Base-by-base conservation (phyloP, 2,329 filamentous ascomycete genomes). In the Fusarium sp. region DNA sequence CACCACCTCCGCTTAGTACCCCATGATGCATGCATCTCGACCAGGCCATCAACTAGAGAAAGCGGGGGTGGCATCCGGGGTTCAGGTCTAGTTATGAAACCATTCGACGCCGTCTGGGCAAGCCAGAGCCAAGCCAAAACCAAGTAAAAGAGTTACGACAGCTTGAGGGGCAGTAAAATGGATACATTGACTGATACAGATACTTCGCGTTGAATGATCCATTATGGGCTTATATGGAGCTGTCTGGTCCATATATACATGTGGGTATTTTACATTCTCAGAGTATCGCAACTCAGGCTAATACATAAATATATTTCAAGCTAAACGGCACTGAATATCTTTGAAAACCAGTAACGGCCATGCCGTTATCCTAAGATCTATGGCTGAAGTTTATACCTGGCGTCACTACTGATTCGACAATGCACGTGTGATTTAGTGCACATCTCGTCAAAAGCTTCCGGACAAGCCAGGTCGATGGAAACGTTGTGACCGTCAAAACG, bases 21-120 rank as follows among this genome's bases (percentile, higher is more conserved):
- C 68, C 67, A 71, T 67, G 35, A 64, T 68, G 52, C 53, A 58
- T 52, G 52, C 53, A 63, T 52, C 46, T 61, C 45, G 45, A 53
- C 62, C 64, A 67, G 45, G 30, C 54, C 38, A 65, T 56, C 30
- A 33, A 38, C 60, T 60, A 38, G 23, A 40, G 26, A 49, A 71
- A 71, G 68, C 68, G 68, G 68, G 68, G 68, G 58, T 71, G 58
- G 58, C 63, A 71, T 54, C 53, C n/a, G 65, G 53, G 58, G 64
- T 68, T 52, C 15, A 67, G 52, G 58, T 41, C 40, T 41, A 54
- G 41, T 37, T 41, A 54, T 52, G 48, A 70, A 67, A 54, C 65
- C 48, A 69, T 60, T 52, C 52, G 41, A 65, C 59, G 37, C 46
- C 46, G 13, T 49, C 30, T 33, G 30, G 30, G 30, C 20, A 33